These are phyloP conservation scores for Fomitopsis serialis DNA, from an alignment of 768 basidiomycete species.

Conservation along the genomic window DNA sequence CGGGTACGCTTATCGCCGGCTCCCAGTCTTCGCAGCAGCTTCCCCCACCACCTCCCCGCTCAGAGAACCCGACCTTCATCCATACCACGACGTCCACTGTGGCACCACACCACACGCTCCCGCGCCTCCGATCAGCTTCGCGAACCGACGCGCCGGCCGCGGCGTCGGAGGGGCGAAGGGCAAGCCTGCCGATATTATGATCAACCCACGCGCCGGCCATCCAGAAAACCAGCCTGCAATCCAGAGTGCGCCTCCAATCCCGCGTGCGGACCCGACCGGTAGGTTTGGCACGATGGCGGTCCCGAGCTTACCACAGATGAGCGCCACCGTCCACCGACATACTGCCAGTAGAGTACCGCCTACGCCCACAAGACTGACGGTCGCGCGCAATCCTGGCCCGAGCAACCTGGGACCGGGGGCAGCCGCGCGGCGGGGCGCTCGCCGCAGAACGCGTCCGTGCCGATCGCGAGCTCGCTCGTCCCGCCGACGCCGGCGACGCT, in stretches of 20 bases:
- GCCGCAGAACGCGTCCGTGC: constrained; percentile 55
- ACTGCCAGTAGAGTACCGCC: constrained; percentile 61
- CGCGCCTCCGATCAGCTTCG: constrained; percentile 73
- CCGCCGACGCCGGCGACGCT: constrained; percentile 68
- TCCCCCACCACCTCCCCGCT: constrained; percentile 17
- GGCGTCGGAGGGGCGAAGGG: constrained; percentile 49
- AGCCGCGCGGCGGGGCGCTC: constrained; percentile 34
- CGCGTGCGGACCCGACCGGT: constrained; percentile 34
- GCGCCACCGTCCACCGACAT: constrained; percentile 34
- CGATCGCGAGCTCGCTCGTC: constrained; percentile 61
- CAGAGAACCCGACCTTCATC: constrained; percentile 16
- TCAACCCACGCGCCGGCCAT: constrained; percentile 59
- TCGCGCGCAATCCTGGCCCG: constrained; percentile 33
- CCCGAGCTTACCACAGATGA: constrained; percentile 54
- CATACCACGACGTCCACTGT: constrained; percentile 22
- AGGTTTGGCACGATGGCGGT: constrained; percentile 54
- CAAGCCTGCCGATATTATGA: constrained; percentile 77
- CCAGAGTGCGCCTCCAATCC: constrained; percentile 72
- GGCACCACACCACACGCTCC: constrained; percentile 43
- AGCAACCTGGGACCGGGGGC: constrained; percentile 4
- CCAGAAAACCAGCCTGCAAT: constrained; percentile 60
- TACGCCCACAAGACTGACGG: constrained; percentile 59
- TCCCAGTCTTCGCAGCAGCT: constrained; percentile 27
- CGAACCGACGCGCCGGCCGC: constrained; percentile 64
- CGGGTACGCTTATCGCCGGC: constrained; percentile 15